Evolutionary conservation across 345 rosid species (phyloP), one percentile per base, ranked within the genome.

Genomic region (Ceriops tagal): DNA sequence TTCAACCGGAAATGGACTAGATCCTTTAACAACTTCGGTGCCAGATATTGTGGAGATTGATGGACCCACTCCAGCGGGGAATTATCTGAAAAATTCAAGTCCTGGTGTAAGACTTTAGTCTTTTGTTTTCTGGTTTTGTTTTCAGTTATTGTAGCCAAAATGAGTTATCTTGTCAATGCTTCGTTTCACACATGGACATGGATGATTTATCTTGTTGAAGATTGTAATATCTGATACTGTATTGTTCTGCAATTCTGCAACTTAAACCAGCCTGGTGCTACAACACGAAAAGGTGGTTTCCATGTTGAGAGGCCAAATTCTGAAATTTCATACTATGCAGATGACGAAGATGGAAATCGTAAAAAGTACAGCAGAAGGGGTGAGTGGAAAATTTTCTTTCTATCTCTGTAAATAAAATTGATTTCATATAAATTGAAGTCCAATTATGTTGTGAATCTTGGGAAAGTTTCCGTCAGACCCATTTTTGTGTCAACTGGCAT

Each of bases 291-390:
- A 84, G 80, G 83, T 80, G 81, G 88, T 65, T 65, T 82, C 32
- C 81, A 83, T 59, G 87, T 79, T 64, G 99, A 96, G 58, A 79
- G 88, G 76, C 93, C 92, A 80, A 89, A 80, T 81, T 87, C 98
- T 2, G 97, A 89, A 82, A 80, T 78, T 37, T 77, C 86, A 70
- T 86, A 88, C 83, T 90, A 83, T 83, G 96, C 93, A 1, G 99
- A 95, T 61, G 99, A 92, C 76, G 99, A 95, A 87, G 99, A 95
- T 62, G 93, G 84, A 35, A 86, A 87, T 69, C 85, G 58, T 51
- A 92, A 88, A 67, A 92, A 95, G 84, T 95, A 95, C 77, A 82
- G 77, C 74, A 83, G 96, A 76, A 92, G 99, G 74, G 99, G 99
- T 92, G 63, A 66, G 84, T 72, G 34, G 31, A 71, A 24, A 46